Evolutionary conservation across 2,329 filamentous ascomycete species (phyloP), one percentile per base, ranked within the genome.

Genomic region (Sclerotinia trifoliorum): DNA sequence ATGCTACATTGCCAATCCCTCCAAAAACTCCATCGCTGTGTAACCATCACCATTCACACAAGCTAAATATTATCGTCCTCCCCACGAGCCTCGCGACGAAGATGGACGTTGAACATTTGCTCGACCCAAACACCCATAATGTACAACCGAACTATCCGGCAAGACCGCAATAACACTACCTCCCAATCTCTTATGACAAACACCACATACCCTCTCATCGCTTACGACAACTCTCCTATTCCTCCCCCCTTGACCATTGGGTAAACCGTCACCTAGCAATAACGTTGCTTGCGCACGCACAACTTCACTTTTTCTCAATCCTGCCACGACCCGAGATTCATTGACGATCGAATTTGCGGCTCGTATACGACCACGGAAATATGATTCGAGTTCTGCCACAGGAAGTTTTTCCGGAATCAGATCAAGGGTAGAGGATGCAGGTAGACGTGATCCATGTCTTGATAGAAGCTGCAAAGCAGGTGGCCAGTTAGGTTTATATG

Each of bases 111-210:
- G 69, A 46, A 73, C 76, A 79, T 86, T 75, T 90, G 80, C 81
- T 71, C 81, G 80, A 69, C 80, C 87, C 74, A 91, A 82, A 80
- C 92, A 95, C 35, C 91, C 91, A 76, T 94, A 91, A 82, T 95
- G 92, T 70, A 95, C 90, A 21, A 93, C 91, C 35, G 83, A 85
- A 77, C 88, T 93, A 80, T 96, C 91, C 8, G 94, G 92, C 79
- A 95, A 85, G 17, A 97, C 94, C 52, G 94, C 90, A 69, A 98
- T 90, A 24, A 97, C 95, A 78, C 91, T 96, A 1, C 93, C 90
- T 1, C 94, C 94, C 72, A 99, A 86, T 72, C 95, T 84, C 83
- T 97, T 98, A 79, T 97, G 91, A 78, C 95, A 99, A 21, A 96
- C 92, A 17, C 91, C 89, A 78, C 95, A 99, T 66, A 97, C 90